Conservation (phyloP, 495 filamentous ascomycete species). For the Halenospora varia region DNA sequence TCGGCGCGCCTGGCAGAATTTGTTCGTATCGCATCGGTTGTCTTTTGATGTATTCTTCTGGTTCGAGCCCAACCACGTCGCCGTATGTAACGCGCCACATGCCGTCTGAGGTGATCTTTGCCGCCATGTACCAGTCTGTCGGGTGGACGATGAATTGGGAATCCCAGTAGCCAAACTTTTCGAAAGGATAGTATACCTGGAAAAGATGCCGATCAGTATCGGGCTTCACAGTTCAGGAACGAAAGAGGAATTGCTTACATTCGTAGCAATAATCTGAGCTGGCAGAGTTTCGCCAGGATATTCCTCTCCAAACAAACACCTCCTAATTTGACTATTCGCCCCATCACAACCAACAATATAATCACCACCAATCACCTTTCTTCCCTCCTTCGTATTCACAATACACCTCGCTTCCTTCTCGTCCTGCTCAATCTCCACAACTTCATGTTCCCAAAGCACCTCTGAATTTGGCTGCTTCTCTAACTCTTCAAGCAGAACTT, state of each 20-base stretch:
- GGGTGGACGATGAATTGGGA: conserved; percentile 58
- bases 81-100: conserved; percentile 60
- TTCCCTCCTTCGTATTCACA: conserved; percentile 40
- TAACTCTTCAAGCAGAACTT: conserved; percentile 45
- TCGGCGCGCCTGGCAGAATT: conserved; percentile 55
- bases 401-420: conserved; percentile 45
- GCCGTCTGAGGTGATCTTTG: conserved; percentile 51
- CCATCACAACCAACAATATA: conserved; percentile 59
- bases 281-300: conserved; percentile 58
- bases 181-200: conserved; percentile 52
- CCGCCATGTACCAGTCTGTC: conserved; percentile 57
- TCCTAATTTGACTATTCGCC: conserved; percentile 50
- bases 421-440: conserved; percentile 46
- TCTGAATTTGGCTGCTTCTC: conserved; percentile 36
- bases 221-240: neutral
- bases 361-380: conserved; percentile 41
- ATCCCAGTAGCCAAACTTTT: conserved; percentile 50
- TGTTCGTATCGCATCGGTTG: conserved; percentile 50
- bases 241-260: conserved; percentile 36
- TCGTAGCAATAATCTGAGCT: conserved; percentile 57
- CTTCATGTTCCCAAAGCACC: conserved; percentile 45
- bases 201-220: conserved; percentile 15
- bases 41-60: conserved; percentile 47
- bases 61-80: conserved; percentile 44
- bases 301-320: conserved; percentile 52